Percentiles rank a stretch among this genome's conserved stretches.
Evolutionary conservation across 179 eudicot genomes (phyloP).

Genomic region (Beta macrorhiza): DNA sequence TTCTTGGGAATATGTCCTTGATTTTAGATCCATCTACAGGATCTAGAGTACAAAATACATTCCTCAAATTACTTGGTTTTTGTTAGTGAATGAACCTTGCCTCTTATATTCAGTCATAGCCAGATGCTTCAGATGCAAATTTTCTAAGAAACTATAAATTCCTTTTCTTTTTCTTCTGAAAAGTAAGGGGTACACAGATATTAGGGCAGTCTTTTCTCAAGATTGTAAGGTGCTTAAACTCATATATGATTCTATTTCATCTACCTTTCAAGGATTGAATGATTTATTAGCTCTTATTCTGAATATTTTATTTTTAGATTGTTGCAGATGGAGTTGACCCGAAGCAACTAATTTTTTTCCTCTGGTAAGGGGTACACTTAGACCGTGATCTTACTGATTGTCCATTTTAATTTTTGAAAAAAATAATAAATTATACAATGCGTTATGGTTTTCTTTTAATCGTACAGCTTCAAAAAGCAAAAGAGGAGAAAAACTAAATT

Average conservation of each 20-base stretch:
- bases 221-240: not conserved
- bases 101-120: not conserved
- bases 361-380: slow-evolving; percentile 48
- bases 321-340: slow-evolving; percentile 76
- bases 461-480: slow-evolving; percentile 56
- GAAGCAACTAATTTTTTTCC: slow-evolving; percentile 62
- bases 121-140: not conserved
- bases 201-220: no score
- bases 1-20: not conserved
- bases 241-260: not conserved
- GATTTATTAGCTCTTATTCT: not conserved
- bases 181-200: no score
- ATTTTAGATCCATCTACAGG: not conserved
- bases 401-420: not conserved
- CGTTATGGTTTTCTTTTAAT: not conserved
- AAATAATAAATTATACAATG: not conserved
- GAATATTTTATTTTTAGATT: slow-evolving; percentile 38
- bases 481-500: slow-evolving; percentile 54
- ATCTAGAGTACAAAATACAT: not conserved
- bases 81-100: not conserved
- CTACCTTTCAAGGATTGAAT: not conserved
- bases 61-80: not conserved
- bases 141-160: not conserved
- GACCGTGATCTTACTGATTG: not conserved
- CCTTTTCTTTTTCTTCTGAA: no score